Conservation (phyloP, 306 rosid species). For the Sophora flavescens region DNA sequence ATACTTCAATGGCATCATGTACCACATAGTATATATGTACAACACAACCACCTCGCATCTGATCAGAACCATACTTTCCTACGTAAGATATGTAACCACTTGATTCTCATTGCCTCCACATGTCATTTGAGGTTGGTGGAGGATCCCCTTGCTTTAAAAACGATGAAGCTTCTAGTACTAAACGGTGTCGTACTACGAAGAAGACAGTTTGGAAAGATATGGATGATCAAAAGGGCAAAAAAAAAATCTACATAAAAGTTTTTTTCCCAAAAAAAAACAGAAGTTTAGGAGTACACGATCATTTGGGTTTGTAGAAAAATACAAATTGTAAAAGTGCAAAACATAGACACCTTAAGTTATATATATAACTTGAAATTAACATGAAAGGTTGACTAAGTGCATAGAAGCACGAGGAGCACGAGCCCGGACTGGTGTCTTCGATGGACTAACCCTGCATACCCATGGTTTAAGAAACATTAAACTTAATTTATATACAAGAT, state of each 20-base stretch:
- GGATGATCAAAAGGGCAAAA: not conserved
- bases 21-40: not conserved
- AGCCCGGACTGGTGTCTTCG: slow-evolving; percentile 87
- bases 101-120: slow-evolving; percentile 21
- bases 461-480: slow-evolving; percentile 13
- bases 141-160: slow-evolving; percentile 10
- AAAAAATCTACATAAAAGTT: not conserved
- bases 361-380: slow-evolving; percentile 13
- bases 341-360: not conserved
- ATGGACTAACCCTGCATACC: slow-evolving; percentile 86
- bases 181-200: not conserved
- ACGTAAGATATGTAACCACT: not conserved
- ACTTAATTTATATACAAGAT: too few relatives aligned
- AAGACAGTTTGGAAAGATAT: not conserved
- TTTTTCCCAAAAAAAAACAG: not conserved
- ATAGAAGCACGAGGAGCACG: slow-evolving; percentile 63
- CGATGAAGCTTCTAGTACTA: not conserved
- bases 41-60: not conserved
- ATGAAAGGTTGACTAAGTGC: slow-evolving; percentile 57
- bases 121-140: not conserved
- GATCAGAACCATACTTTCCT: not conserved
- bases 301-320: not conserved
- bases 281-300: not conserved
- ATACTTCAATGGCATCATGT: not conserved
- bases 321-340: not conserved